Percentiles rank a stretch among this genome's conserved stretches.
Conservation (phyloP, 352 stramenopile species). For the Phytophthora fragariae region DNA sequence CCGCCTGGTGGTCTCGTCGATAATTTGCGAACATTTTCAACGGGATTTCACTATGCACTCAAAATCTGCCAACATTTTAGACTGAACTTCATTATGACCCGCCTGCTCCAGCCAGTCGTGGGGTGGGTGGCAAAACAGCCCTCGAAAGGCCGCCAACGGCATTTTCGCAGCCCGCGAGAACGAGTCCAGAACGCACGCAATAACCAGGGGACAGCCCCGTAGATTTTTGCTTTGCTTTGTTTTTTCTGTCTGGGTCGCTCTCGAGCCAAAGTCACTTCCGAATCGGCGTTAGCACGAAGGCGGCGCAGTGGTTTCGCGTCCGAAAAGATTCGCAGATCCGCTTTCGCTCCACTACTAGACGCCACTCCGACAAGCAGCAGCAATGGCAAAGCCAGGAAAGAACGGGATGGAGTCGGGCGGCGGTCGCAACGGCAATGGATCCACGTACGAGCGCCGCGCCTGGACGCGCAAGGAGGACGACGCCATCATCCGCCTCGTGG, state of each 20-base stretch:
- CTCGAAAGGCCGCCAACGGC: slow-evolving; percentile 37
- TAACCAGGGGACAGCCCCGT: slow-evolving; percentile 13
- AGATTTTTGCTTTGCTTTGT: background rate
- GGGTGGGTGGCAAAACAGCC: slow-evolving; percentile 21
- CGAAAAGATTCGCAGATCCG: slow-evolving; percentile 45
- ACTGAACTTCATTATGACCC: slow-evolving; percentile 16
- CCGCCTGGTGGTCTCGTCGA: background rate
- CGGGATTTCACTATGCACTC: background rate
- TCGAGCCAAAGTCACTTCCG: slow-evolving; percentile 10
- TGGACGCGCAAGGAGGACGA: slow-evolving; percentile 91
- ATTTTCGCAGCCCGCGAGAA: slow-evolving; percentile 30
- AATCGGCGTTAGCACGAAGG: slow-evolving; percentile 3
- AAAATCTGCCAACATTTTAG: slow-evolving; percentile 13
- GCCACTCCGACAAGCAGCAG: background rate
- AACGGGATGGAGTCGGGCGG: slow-evolving; percentile 41
- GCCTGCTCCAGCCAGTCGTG: background rate
- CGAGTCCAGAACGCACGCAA: slow-evolving; percentile 22
- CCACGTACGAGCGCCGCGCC: slow-evolving; percentile 83
- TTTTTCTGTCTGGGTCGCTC: background rate
- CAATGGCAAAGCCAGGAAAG: slow-evolving; percentile 73
- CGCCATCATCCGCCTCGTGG: slow-evolving; percentile 83
- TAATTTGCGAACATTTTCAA: background rate
- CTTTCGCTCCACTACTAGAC: slow-evolving; percentile 14
- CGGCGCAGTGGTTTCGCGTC: slow-evolving; percentile 26
- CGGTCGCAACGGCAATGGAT: slow-evolving; percentile 45